Percentiles rank a stretch among this genome's conserved stretches.
Evolutionary conservation across 306 rosid genomes (phyloP).

Genomic region (Coriaria nepalensis): DNA sequence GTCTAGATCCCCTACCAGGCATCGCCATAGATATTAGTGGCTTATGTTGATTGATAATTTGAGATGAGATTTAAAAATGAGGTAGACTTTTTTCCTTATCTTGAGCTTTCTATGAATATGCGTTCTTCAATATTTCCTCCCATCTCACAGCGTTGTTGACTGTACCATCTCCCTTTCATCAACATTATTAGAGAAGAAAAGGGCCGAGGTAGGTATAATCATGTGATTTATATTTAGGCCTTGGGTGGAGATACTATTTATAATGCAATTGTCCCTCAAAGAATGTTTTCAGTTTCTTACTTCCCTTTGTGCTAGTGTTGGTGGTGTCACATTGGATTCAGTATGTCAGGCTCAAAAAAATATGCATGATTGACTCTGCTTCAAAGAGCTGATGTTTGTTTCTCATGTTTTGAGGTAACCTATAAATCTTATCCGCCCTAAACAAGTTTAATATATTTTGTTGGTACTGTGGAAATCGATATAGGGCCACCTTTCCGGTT

Average conservation of each 20-base stretch:
- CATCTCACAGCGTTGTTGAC: constrained; percentile 86
- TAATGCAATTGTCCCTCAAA: constrained; percentile 31
- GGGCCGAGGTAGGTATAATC: constrained; percentile 87
- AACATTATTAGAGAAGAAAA: constrained; percentile 60
- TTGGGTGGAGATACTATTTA: constrained; percentile 24
- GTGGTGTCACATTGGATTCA: constrained; percentile 18
- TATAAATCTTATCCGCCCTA: constrained; percentile 22
- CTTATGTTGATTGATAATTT: constrained; percentile 56
- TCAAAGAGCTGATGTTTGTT: constrained; percentile 58
- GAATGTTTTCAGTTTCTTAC: constrained; percentile 24
- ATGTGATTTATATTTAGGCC: constrained; percentile 22
- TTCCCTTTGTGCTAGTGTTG: constrained; percentile 15
- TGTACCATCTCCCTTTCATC: constrained; percentile 81
- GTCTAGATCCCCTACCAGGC: constrained; percentile 81
- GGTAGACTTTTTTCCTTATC: constrained; percentile 71
- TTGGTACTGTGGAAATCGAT: background rate
- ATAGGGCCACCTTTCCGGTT: too few species aligned
- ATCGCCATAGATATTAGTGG: constrained; percentile 45
- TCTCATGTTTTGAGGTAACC: constrained; percentile 75
- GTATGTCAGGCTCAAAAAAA: constrained; percentile 47
- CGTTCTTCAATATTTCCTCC: constrained; percentile 51
- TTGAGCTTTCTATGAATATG: constrained; percentile 46
- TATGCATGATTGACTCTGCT: constrained; percentile 58
- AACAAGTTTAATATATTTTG: too few species aligned
- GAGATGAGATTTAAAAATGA: constrained; percentile 74